These are phyloP conservation scores for Suhomyces ambrosiae DNA, from an alignment of 1,139 yeast genomes.

Conservation along the genomic window DNA sequence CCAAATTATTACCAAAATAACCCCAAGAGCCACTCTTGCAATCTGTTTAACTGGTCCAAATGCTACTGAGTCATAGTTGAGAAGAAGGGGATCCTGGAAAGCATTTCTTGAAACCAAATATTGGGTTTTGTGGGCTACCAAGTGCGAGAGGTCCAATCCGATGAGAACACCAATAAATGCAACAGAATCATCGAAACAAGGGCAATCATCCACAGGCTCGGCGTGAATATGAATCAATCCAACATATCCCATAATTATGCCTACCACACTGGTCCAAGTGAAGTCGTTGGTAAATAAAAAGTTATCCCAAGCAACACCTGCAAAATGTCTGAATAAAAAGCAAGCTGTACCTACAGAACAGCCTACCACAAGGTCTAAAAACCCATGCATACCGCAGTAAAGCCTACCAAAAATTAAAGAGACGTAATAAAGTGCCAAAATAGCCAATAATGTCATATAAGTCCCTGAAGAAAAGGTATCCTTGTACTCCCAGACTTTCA, in stretches of 20 bases:
- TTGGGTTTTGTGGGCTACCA: conserved; percentile 35
- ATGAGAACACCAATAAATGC: conserved; percentile 89
- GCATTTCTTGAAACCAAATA: conserved; percentile 23
- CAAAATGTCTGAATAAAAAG: conserved; percentile 41
- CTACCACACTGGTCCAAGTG: conserved; percentile 26
- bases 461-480: conserved; percentile 14
- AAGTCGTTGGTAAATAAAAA: conserved; percentile 24
- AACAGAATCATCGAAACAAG: conserved; percentile 94
- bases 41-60: conserved; percentile 45
- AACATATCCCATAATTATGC: conserved; percentile 44
- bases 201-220: conserved; percentile 90
- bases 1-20: conserved; percentile 66
- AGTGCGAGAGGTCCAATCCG: conserved; percentile 67
- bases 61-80: conserved; percentile 41
- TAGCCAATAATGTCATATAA: conserved; percentile 15
- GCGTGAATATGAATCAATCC: conserved; percentile 69
- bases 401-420: conserved; percentile 79
- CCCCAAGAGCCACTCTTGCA: conserved; percentile 58
- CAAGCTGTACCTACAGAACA: conserved; percentile 58
- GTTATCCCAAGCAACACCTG: conserved; percentile 45
- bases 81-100: conserved; percentile 32
- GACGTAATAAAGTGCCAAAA: conserved; percentile 51
- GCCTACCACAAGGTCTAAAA: conserved; percentile 74
- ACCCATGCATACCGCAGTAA: conserved; percentile 98
- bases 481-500: conserved; percentile 22